Evolutionary conservation across 139 green algal genomes (phyloP).

Genomic region (Eudorina sp.): DNA sequence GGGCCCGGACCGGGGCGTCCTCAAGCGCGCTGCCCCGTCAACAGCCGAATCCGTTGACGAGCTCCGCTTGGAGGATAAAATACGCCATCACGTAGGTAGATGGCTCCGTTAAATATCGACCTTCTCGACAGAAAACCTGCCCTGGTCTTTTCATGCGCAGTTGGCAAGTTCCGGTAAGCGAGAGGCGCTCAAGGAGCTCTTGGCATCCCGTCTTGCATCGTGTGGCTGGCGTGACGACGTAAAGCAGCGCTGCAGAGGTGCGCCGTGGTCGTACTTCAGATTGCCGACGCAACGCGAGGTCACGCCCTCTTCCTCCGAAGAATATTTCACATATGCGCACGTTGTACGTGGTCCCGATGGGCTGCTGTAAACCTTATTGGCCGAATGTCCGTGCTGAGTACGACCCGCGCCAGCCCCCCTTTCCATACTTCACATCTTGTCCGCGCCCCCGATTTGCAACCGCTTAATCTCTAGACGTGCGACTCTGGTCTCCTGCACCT

Average conservation of each 20-base stretch:
- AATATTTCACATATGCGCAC: too few relatives aligned
- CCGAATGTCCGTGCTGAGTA: too few relatives aligned
- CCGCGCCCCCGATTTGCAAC: too few relatives aligned
- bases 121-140: not conserved
- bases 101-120: too few relatives aligned
- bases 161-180: conserved; percentile 62
- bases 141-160: conserved; percentile 26
- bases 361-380: too few relatives aligned
- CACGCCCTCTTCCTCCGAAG: too few relatives aligned
- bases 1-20: conserved; percentile 22
- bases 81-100: conserved; percentile 46
- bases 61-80: conserved; percentile 54
- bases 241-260: conserved; percentile 65
- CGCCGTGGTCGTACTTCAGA: not conserved
- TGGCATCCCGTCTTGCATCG: conserved; percentile 66
- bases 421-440: too few relatives aligned
- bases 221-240: conserved; percentile 80
- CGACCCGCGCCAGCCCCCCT: too few relatives aligned
- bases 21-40: conserved; percentile 8
- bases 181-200: conserved; percentile 69
- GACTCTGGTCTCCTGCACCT: too few relatives aligned
- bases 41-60: not conserved
- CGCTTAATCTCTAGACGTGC: too few relatives aligned
- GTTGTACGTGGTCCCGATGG: too few relatives aligned
- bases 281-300: not conserved